Evolutionary conservation across 805 yeast species (phyloP).

Genomic region (Debaryomyces hansenii): DNA sequence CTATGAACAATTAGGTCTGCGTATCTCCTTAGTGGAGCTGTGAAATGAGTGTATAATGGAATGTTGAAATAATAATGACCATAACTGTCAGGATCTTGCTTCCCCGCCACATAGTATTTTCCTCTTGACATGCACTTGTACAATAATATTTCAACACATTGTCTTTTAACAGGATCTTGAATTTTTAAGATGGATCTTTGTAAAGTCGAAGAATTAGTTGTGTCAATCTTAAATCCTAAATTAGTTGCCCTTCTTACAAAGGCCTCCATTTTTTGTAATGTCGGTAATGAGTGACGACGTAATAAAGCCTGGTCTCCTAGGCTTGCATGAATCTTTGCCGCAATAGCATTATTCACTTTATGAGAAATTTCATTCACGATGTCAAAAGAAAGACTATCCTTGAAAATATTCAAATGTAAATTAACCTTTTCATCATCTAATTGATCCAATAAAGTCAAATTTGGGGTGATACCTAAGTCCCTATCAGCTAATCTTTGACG

Average conservation of each 20-base stretch:
- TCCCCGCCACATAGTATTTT: constrained; percentile 85
- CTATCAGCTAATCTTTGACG: constrained; percentile 61
- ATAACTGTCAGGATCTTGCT: constrained; percentile 72
- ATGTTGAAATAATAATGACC: constrained; percentile 80
- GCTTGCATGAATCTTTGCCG: constrained; percentile 70
- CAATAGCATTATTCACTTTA: constrained; percentile 82
- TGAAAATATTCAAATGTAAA: constrained; percentile 70
- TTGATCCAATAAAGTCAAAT: constrained; percentile 69
- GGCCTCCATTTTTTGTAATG: constrained; percentile 74
- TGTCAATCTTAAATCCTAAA: constrained; percentile 69
- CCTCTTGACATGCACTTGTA: constrained; percentile 83
- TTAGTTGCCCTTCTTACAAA: constrained; percentile 70
- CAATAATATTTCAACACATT: constrained; percentile 75
- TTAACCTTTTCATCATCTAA: constrained; percentile 83
- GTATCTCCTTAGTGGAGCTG: constrained; percentile 89
- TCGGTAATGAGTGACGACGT: constrained; percentile 86
- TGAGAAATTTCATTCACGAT: constrained; percentile 74
- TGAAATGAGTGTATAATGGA: constrained; percentile 89
- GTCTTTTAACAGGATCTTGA: constrained; percentile 60
- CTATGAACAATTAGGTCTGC: constrained; percentile 92
- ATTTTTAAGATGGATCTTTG: constrained; percentile 68
- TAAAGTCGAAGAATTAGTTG: constrained; percentile 68
- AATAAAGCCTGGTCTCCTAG: constrained; percentile 81
- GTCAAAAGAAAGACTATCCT: constrained; percentile 53
- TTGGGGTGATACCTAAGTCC: constrained; percentile 47